These are phyloP conservation scores for Waltergamsia citrina DNA, from an alignment of 2,329 filamentous ascomycete species.

Conservation along the genomic window DNA sequence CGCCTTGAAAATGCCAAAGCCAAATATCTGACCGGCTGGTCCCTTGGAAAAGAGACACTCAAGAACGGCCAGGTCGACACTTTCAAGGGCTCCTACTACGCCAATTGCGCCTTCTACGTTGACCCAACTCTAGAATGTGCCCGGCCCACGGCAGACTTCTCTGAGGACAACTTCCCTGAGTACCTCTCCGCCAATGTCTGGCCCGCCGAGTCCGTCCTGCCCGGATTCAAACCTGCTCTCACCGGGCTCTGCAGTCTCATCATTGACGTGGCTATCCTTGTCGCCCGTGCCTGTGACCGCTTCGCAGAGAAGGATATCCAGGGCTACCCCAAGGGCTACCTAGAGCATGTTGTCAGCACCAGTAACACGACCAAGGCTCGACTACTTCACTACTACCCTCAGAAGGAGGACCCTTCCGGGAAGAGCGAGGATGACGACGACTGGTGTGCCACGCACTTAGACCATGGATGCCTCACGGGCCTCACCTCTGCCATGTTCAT, in stretches of 20 bases:
- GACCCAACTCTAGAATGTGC: conserved; percentile 53
- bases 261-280: conserved; percentile 81
- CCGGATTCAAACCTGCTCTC: conserved; percentile 65
- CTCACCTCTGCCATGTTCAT: conserved; percentile 95
- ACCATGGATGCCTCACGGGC: conserved; percentile 90
- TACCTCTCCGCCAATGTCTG: conserved; percentile 88
- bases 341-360: conserved; percentile 77
- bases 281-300: conserved; percentile 81
- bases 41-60: conserved; percentile 71
- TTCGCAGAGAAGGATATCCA: conserved; percentile 74
- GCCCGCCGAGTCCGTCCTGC: conserved; percentile 56
- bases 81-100: conserved; percentile 76
- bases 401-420: conserved; percentile 26
- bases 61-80: conserved; percentile 71
- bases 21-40: conserved; percentile 67
- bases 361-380: conserved; percentile 87
- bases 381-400: conserved; percentile 86
- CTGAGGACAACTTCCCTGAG: conserved; percentile 62
- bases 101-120: conserved; percentile 72
- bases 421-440: conserved; percentile 55
- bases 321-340: conserved; percentile 61
- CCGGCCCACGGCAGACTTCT: conserved; percentile 47
- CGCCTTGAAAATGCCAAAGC: conserved; percentile 49
- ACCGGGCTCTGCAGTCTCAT: conserved; percentile 73
- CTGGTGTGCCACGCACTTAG: conserved; percentile 88